These are phyloP conservation scores for Neurospora sp. DNA, from an alignment of 2,329 filamentous ascomycete genomes.

Conservation along the genomic window DNA sequence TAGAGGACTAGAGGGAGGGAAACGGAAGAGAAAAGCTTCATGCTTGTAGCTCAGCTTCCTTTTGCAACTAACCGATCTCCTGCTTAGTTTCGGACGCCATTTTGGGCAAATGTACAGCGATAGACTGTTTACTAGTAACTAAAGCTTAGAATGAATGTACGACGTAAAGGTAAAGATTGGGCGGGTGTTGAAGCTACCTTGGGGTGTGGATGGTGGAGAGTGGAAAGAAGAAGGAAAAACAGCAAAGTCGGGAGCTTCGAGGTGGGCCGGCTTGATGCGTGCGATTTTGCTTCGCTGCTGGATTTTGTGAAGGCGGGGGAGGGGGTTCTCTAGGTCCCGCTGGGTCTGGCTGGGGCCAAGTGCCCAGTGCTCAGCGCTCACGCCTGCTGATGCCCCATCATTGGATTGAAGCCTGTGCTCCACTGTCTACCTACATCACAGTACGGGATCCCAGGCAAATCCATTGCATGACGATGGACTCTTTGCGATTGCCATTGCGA, in stretches of 20 bases:
- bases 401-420: slow-evolving; percentile 1
- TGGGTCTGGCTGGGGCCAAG: neutral
- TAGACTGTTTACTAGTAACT: neutral
- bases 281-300: slow-evolving; percentile 17
- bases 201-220: slow-evolving; percentile 2
- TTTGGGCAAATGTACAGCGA: slow-evolving; percentile 8
- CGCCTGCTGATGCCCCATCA: neutral
- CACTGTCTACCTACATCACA: neutral
- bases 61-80: slow-evolving; percentile 26
- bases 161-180: neutral
- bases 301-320: slow-evolving; percentile 22
- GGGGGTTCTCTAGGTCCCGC: slow-evolving; percentile 14
- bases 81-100: slow-evolving; percentile 30
- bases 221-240: slow-evolving; percentile 5
- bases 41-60: neutral
- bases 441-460: neutral
- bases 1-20: slow-evolving; percentile 3
- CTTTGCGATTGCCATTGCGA: neutral
- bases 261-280: slow-evolving; percentile 8
- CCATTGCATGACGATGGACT: neutral
- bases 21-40: neutral
- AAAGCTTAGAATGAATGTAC: neutral
- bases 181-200: slow-evolving; percentile 1
- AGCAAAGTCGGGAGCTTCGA: slow-evolving; percentile 3
- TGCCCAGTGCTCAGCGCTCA: neutral